phyloP scores from a whole-genome alignment of 306 rosid genomes.

The Hylodesmum podocarpum region DNA sequence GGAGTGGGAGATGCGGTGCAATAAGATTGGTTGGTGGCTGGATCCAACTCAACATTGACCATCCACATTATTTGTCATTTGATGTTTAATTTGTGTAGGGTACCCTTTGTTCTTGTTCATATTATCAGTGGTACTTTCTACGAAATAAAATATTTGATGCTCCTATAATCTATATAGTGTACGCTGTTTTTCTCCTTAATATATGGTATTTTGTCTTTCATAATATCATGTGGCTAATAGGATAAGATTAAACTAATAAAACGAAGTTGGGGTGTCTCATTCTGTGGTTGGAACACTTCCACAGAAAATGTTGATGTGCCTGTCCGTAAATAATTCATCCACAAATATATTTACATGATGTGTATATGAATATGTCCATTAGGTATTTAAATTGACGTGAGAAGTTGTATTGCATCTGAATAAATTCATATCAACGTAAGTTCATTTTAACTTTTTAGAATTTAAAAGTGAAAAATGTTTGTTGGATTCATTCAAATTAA shows the following conservation, averaged over 20 bases:
- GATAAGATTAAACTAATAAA: not conserved
- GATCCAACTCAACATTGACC: conserved; percentile 42
- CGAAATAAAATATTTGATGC: not conserved
- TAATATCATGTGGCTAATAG: conserved; percentile 9
- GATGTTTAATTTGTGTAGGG: not conserved
- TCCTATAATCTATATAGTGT: too few species aligned
- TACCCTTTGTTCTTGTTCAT: not conserved
- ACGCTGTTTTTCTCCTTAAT: not conserved
- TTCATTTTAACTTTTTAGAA: not conserved
- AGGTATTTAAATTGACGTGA: not conserved
- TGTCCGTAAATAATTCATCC: not conserved
- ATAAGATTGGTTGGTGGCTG: conserved; percentile 18
- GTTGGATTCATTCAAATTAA: not conserved
- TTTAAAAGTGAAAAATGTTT: not conserved
- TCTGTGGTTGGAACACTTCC: conserved; percentile 28
- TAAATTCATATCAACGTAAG: not conserved
- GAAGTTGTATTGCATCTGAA: not conserved
- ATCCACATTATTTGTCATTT: not conserved
- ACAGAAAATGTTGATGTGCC: not conserved
- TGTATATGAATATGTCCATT: too few species aligned
- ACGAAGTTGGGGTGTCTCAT: not conserved
- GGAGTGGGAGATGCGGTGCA: not conserved
- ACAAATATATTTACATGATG: not conserved
- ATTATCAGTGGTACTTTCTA: not conserved
- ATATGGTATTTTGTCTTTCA: not conserved